phyloP scores from a whole-genome alignment of 139 green algal species.

The Picochlorum sp. region DNA sequence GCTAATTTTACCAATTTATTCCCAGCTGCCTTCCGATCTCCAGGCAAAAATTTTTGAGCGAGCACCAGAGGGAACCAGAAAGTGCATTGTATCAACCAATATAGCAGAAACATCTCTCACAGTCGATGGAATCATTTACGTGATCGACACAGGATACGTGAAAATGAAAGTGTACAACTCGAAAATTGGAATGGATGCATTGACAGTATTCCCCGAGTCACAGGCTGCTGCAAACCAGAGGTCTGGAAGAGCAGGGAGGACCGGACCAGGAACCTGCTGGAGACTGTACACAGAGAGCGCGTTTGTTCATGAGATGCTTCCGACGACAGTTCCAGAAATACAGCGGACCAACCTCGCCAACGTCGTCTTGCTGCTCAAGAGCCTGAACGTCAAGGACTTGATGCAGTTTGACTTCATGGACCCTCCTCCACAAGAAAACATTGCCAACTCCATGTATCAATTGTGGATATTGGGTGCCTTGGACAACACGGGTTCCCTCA shows the following conservation, averaged over 20 bases:
- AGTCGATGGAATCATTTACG: slow-evolving; percentile 92
- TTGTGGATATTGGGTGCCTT: slow-evolving; percentile 86
- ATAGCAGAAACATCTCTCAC: slow-evolving; percentile 97
- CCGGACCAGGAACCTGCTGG: slow-evolving; percentile 84
- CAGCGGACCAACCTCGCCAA: slow-evolving; percentile 97
- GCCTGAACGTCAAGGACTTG: slow-evolving; percentile 89
- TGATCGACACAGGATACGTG: slow-evolving; percentile 86
- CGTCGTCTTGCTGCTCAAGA: slow-evolving; percentile 95
- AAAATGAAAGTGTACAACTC: slow-evolving; percentile 98
- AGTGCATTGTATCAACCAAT: slow-evolving; percentile 89
- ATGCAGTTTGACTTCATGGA: slow-evolving; percentile 98
- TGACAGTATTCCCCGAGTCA: slow-evolving; percentile 80
- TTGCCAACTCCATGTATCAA: slow-evolving; percentile 95
- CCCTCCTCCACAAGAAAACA: slow-evolving; percentile 83
- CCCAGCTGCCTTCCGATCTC: slow-evolving; percentile 79
- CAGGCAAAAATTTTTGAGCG: slow-evolving; percentile 97
- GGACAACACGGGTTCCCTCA: slow-evolving; percentile 73
- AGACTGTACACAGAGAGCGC: slow-evolving; percentile 88
- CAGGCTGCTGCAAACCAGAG: slow-evolving; percentile 82
- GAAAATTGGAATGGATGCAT: slow-evolving; percentile 95
- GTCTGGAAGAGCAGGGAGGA: slow-evolving; percentile 79
- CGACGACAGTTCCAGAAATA: slow-evolving; percentile 87
- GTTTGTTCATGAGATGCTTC: slow-evolving; percentile 59
- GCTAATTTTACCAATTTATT: slow-evolving; percentile 95
- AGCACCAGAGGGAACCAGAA: slow-evolving; percentile 75